phyloP scores from a whole-genome alignment of 1,284 basidiomycete genomes.

The Naganishia sp. region DNA sequence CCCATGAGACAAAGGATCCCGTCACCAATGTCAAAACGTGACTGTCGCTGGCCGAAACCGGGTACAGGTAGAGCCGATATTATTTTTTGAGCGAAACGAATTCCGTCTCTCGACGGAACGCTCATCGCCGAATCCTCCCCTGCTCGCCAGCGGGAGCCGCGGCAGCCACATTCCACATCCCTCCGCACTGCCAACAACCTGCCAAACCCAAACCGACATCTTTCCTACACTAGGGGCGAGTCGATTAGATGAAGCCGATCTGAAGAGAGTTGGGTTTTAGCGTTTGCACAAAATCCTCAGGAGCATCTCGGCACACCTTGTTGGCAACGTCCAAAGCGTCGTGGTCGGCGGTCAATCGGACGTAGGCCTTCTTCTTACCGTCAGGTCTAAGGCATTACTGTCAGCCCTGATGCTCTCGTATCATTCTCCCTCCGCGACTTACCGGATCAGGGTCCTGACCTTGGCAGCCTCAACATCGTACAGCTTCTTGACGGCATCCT shows the following conservation, averaged over 20 bases:
- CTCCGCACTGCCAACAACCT: constrained; percentile 11
- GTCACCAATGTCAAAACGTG: constrained; percentile 21
- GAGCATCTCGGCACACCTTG: constrained; percentile 68
- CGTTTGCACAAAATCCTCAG: background rate
- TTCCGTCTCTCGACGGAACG: background rate
- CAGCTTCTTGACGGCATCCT: constrained; percentile 98
- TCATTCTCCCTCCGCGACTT: constrained; percentile 42
- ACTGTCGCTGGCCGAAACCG: constrained; percentile 10
- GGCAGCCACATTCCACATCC: constrained; percentile 15
- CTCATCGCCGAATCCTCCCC: constrained; percentile 7
- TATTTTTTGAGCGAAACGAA: background rate
- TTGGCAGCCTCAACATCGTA: constrained; percentile 96
- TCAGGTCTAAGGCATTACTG: constrained; percentile 69
- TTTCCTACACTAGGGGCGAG: constrained; percentile 30
- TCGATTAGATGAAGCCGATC: constrained; percentile 56
- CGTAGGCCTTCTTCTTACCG: constrained; percentile 99
- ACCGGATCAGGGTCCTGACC: constrained; percentile 98
- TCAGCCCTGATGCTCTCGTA: background rate
- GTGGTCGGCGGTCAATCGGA: constrained; percentile 90
- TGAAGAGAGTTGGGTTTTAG: constrained; percentile 24
- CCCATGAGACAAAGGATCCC: constrained; percentile 29
- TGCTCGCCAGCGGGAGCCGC: background rate
- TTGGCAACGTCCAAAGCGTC: constrained; percentile 98
- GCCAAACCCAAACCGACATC: constrained; percentile 22
- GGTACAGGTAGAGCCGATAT: constrained; percentile 19